Percentiles rank a stretch among this genome's conserved stretches.
Conservation (phyloP, 192 early-diverging fungal genomes). For the Rhizophagus sp. region DNA sequence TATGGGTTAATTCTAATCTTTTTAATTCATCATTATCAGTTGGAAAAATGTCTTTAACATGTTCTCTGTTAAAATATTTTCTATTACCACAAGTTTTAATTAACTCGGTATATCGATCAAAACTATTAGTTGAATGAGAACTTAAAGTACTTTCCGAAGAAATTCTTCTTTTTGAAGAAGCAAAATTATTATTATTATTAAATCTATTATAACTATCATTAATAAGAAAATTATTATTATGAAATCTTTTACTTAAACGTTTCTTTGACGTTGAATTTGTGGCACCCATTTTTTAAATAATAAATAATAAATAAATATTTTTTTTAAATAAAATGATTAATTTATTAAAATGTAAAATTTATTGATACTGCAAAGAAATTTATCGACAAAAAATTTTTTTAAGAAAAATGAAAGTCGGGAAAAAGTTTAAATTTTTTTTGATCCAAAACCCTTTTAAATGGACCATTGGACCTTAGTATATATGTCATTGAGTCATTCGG, state of each 20-base stretch:
- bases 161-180: neutral
- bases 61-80: neutral
- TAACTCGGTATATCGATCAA: neutral
- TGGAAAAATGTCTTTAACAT: neutral
- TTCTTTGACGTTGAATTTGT: neutral
- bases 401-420: too few relatives aligned
- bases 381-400: too few relatives aligned
- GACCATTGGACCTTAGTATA: too few relatives aligned
- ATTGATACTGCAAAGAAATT: too few relatives aligned
- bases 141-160: neutral
- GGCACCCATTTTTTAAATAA: neutral
- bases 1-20: neutral
- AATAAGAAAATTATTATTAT: too few relatives aligned
- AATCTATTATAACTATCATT: too few relatives aligned
- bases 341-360: too few relatives aligned
- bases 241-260: neutral
- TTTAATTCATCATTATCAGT: neutral
- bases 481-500: too few relatives aligned
- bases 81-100: neutral
- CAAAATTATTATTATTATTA: neutral
- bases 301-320: too few relatives aligned
- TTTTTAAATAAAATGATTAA: too few relatives aligned
- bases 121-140: neutral
- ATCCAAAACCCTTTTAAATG: too few relatives aligned
- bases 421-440: too few relatives aligned